Base-by-base conservation (phyloP, 2,329 filamentous ascomycete genomes). In the Pseudogymnoascus sp. region DNA sequence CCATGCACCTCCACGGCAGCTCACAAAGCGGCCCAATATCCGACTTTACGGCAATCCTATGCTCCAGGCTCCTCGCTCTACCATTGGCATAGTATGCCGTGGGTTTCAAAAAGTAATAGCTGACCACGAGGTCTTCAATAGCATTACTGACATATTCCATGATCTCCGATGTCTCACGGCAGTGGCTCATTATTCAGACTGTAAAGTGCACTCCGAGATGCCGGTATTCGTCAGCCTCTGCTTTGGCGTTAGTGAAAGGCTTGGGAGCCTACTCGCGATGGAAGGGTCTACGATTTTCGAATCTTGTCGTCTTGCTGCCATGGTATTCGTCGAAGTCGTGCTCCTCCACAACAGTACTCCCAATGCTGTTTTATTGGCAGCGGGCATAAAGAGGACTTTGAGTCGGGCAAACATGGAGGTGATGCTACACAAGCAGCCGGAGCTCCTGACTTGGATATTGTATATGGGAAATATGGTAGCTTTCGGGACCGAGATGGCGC, bases 401-500 rank as follows among this genome's bases (percentile, higher is more conserved):
- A 38, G n/a, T 28, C n/a, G 10, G 25, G 38, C 8, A 16, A 25
- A 62, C 4, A 44, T 62, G 23, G 38, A 44, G 25, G 21, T n/a
- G 5, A 12, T 62, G 21, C 40, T 62, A 5, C 18, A 44, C 8
- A 8, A 25, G 16, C n/a, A 25, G 11, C 14, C 60, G 6, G 60
- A 50, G 38, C 38, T 62, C 4, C 3, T 62, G 21, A 37, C 23
- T n/a, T 62, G 60, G 60, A 62, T 62, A 25, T 28, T 62, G 28
- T 62, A 42, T 25, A 62, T 62, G 37, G 60, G 60, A 5, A 62
- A 46, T 34, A 34, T 62, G n/a, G 38, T n/a, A 16, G 60, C 60
- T 12, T 6, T 11, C 11, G 31, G 31, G 6, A 62, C 60, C 6
- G 60, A 62, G 4, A 18, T 62, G 36, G 38, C 21, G 3, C 21